These are phyloP conservation scores for Kuraishia capsulata DNA, from an alignment of 805 yeast species.

Conservation along the genomic window DNA sequence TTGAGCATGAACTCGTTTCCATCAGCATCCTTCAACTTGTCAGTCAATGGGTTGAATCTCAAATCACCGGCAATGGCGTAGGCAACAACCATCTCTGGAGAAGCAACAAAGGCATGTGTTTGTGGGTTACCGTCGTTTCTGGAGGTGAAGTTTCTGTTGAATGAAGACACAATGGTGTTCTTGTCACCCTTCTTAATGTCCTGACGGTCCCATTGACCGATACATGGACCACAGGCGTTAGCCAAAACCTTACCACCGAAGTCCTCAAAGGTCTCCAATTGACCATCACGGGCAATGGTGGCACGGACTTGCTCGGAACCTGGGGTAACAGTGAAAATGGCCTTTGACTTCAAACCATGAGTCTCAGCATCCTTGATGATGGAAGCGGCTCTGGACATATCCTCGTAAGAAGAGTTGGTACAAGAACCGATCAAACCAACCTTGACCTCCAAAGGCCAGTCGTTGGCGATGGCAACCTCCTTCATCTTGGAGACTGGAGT, in stretches of 20 bases:
- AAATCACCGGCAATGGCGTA: slow-evolving; percentile 93
- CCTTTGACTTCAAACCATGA: slow-evolving; percentile 87
- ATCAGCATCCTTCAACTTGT: slow-evolving; percentile 59
- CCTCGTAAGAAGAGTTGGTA: slow-evolving; percentile 97
- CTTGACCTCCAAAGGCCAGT: slow-evolving; percentile 88
- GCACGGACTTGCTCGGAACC: slow-evolving; percentile 99
- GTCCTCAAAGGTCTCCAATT: slow-evolving; percentile 77
- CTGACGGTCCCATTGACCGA: slow-evolving; percentile 97
- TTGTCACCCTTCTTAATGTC: slow-evolving; percentile 55
- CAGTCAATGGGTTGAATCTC: slow-evolving; percentile 85
- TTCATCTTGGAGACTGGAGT: slow-evolving; percentile 88
- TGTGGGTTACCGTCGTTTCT: slow-evolving; percentile 98
- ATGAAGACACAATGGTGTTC: slow-evolving; percentile 92
- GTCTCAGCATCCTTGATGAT: slow-evolving; percentile 84
- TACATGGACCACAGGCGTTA: slow-evolving; percentile 99
- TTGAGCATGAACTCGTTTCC: slow-evolving; percentile 72
- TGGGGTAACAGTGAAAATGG: slow-evolving; percentile 90
- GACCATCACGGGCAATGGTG: slow-evolving; percentile 94
- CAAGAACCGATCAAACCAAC: slow-evolving; percentile 98
- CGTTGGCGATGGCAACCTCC: slow-evolving; percentile 73
- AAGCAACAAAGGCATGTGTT: slow-evolving; percentile 96
- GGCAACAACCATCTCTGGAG: slow-evolving; percentile 96
- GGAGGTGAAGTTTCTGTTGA: slow-evolving; percentile 95
- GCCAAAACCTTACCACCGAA: slow-evolving; percentile 94
- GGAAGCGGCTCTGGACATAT: slow-evolving; percentile 94